Percentiles rank a stretch among this genome's conserved stretches.
phyloP scores from a whole-genome alignment of 2,329 filamentous ascomycete species.

The Metarhizium humberi region DNA sequence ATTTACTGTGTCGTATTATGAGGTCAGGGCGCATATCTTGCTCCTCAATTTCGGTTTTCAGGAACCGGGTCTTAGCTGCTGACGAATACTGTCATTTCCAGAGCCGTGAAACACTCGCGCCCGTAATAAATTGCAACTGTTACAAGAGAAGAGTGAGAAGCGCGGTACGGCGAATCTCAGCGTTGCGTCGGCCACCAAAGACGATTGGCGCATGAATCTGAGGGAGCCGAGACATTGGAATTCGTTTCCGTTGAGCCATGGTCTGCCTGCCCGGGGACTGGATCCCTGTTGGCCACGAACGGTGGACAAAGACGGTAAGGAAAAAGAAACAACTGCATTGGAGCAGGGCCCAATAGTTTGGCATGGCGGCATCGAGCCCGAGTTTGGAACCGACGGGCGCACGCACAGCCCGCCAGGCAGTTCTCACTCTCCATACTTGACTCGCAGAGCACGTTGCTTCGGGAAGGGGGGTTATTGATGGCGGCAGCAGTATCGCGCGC shows the following conservation, averaged over 20 bases:
- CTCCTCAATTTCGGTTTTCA: background rate
- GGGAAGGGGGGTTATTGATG: background rate
- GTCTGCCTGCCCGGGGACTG: too few relatives aligned
- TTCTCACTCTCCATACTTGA: background rate
- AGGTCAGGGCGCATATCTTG: background rate
- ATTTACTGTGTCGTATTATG: background rate
- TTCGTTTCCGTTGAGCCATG: background rate
- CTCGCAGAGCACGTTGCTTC: background rate
- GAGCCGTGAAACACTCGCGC: too few relatives aligned
- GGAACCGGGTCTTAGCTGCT: too few relatives aligned
- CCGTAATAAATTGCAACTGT: too few relatives aligned
- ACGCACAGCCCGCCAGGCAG: slow-evolving; percentile 7
- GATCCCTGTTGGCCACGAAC: background rate
- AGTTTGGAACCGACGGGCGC: slow-evolving; percentile 12
- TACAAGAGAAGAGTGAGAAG: too few relatives aligned
- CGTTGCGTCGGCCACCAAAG: background rate
- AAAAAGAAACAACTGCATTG: background rate
- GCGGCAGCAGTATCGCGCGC: background rate
- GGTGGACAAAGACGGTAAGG: background rate
- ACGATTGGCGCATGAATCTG: background rate
- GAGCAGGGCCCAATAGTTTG: background rate
- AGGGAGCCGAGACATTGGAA: background rate
- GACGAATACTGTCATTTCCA: too few relatives aligned
- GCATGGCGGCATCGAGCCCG: background rate
- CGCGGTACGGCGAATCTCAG: too few relatives aligned